Percentiles rank a stretch among this genome's conserved stretches.
Conservation (phyloP, 1,139 yeast genomes). For the Pichia inconspicua region DNA sequence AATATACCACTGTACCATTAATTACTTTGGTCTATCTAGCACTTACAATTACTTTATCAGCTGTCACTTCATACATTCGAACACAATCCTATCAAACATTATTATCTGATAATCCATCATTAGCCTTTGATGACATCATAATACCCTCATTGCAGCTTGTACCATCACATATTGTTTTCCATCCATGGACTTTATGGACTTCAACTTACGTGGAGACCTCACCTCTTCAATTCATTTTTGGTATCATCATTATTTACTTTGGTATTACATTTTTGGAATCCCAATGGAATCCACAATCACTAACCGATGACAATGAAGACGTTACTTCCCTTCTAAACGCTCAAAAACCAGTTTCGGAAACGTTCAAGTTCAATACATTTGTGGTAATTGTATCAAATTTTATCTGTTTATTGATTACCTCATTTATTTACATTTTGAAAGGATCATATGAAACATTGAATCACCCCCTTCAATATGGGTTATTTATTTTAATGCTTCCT, state of each 20-base stretch:
- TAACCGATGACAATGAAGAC: conserved; percentile 16
- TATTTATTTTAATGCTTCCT: conserved; percentile 63
- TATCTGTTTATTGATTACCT: conserved; percentile 35
- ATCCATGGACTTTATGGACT: conserved; percentile 74
- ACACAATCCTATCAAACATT: conserved; percentile 19
- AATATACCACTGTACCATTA: conserved; percentile 5
- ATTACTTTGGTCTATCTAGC: conserved; percentile 15
- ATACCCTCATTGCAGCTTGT: conserved; percentile 57
- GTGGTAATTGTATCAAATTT: conserved; percentile 57
- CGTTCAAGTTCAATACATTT: conserved; percentile 48
- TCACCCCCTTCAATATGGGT: conserved; percentile 44
- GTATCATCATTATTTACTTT: conserved; percentile 42
- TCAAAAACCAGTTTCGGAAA: conserved; percentile 20
- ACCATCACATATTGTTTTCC: conserved; percentile 50
- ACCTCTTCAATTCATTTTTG: conserved; percentile 41
- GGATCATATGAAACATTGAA: conserved; percentile 29
- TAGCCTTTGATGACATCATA: conserved; percentile 21
- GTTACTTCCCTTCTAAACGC: conserved; percentile 36
- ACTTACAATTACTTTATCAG: conserved; percentile 17
- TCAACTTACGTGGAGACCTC: conserved; percentile 67
- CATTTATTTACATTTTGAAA: conserved; percentile 27
- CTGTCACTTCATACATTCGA: conserved; percentile 20
- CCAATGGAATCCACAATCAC: conserved; percentile 35
- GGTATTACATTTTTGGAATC: conserved; percentile 46
- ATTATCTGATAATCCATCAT: conserved; percentile 11